These are phyloP conservation scores for Ophiosphaerella korrae DNA, from an alignment of 2,329 filamentous ascomycete genomes.

Conservation along the genomic window DNA sequence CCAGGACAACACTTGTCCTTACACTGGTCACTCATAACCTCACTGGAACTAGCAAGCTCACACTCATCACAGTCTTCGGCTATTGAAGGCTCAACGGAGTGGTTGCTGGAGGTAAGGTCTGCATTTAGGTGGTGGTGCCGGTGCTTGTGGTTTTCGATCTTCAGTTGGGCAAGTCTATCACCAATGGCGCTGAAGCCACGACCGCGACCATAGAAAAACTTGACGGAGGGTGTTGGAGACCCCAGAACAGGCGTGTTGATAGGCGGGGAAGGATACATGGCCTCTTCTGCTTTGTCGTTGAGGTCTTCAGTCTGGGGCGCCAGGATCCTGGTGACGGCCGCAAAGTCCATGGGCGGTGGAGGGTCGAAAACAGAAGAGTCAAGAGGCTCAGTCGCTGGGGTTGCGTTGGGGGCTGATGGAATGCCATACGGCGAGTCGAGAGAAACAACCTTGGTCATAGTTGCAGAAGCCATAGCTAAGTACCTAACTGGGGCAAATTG, in stretches of 20 bases:
- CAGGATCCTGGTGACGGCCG: constrained; percentile 33
- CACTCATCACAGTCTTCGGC: constrained; percentile 21
- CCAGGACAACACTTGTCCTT: constrained; percentile 10
- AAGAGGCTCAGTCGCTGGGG: constrained; percentile 28
- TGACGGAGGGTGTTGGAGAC: constrained; percentile 35
- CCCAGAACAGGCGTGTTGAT: constrained; percentile 35
- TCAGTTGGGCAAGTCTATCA: constrained; percentile 80
- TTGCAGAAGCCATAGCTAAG: constrained; percentile 7
- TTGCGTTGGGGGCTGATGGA: constrained; percentile 31
- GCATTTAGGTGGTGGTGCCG: constrained; percentile 10
- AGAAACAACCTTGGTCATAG: constrained; percentile 22
- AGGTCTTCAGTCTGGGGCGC: constrained; percentile 35
- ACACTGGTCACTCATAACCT: constrained; percentile 21
- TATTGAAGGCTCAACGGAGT: constrained; percentile 23
- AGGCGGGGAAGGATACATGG: constrained; percentile 37
- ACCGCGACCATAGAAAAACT: constrained; percentile 17
- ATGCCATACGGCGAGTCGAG: constrained; percentile 25
- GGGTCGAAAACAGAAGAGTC: constrained; percentile 15
- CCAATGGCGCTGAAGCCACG: constrained; percentile 77
- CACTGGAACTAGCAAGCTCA: constrained; percentile 21
- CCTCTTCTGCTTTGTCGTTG: constrained; percentile 37
- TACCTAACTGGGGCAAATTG: neutral
- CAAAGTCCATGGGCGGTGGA: constrained; percentile 27
- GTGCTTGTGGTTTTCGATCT: constrained; percentile 22
- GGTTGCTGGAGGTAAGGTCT: constrained; percentile 24